phyloP scores from a whole-genome alignment of 2,329 filamentous ascomycete genomes.

The Pyricularia sp. region DNA sequence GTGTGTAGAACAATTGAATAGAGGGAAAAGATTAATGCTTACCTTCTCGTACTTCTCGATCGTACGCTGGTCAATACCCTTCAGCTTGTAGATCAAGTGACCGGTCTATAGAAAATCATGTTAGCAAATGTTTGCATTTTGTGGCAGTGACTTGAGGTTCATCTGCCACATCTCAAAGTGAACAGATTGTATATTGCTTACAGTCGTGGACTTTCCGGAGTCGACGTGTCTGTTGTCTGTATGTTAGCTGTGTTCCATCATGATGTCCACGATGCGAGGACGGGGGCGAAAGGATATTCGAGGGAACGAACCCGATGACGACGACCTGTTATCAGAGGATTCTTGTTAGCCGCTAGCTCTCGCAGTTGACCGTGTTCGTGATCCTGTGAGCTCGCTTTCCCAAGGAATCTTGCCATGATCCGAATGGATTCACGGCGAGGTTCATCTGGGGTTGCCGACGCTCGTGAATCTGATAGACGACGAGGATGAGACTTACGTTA shows the following conservation, averaged over 20 bases:
- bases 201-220: conserved; percentile 97
- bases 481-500: conserved; percentile 52
- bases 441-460: background rate
- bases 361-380: background rate
- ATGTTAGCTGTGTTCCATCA: background rate
- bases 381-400: background rate
- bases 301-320: conserved; percentile 17
- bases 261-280: conserved; percentile 8
- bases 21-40: conserved; percentile 23
- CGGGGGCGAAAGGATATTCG: conserved; percentile 5
- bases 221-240: conserved; percentile 65
- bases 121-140: conserved; percentile 11
- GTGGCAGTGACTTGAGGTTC: background rate
- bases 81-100: conserved; percentile 99
- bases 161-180: background rate
- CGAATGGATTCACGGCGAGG: background rate
- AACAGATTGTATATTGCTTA: conserved; percentile 33
- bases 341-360: conserved; percentile 9
- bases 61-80: conserved; percentile 99
- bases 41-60: conserved; percentile 99
- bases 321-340: conserved; percentile 11
- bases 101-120: conserved; percentile 36
- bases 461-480: background rate
- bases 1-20: background rate
- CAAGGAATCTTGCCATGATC: background rate